Evolutionary conservation across 148 eudicot species (phyloP).

Genomic region (Arbutus unedo): DNA sequence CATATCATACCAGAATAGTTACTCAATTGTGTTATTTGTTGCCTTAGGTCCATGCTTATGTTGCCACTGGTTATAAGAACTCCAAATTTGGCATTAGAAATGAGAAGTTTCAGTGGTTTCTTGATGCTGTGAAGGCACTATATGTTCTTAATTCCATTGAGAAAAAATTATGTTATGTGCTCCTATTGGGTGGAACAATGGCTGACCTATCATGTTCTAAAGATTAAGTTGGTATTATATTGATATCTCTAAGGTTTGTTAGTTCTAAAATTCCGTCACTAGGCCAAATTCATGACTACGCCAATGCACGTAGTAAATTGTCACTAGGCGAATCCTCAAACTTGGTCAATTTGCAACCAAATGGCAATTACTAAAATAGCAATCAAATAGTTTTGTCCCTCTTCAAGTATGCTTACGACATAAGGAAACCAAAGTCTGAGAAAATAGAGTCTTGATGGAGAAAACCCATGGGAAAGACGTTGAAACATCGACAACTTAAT

Average conservation of each 20-base stretch:
- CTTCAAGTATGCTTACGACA: not conserved
- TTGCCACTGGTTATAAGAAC: constrained; percentile 89
- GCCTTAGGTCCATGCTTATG: constrained; percentile 67
- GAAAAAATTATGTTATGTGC: not conserved
- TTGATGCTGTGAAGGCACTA: constrained; percentile 93
- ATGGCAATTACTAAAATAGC: not conserved
- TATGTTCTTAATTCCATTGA: constrained; percentile 13
- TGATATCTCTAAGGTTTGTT: no score
- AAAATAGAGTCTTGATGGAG: not conserved
- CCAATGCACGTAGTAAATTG: not conserved
- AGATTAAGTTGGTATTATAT: no score
- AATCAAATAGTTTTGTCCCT: not conserved
- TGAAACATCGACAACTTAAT: not conserved
- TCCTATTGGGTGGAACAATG: not conserved
- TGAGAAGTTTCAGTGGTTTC: constrained; percentile 94
- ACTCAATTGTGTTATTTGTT: not conserved
- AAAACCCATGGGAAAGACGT: not conserved
- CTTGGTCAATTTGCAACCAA: not conserved
- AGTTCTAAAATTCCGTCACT: no score
- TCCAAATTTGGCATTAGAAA: constrained; percentile 93
- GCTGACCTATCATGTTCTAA: no score
- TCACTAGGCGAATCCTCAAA: not conserved
- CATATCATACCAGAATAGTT: not conserved
- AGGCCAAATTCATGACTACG: no score
- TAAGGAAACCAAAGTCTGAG: not conserved